Evolutionary conservation across 2,329 filamentous ascomycete species (phyloP), one percentile per base, ranked within the genome.

Genomic region (Fusarium abutilonis): DNA sequence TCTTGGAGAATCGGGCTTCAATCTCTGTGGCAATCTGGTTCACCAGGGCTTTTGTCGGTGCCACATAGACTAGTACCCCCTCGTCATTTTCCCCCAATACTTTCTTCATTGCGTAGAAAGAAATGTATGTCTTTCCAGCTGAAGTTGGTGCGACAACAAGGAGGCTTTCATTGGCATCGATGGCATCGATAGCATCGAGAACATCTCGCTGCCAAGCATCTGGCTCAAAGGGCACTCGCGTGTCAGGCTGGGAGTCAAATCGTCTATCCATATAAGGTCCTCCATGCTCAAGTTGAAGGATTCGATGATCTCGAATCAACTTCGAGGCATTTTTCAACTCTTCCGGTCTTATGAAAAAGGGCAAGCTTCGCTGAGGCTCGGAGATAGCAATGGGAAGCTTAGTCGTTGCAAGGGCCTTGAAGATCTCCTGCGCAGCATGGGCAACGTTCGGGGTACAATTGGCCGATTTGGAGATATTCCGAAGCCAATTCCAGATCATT

Each of bases 1-100:
- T 79, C 74, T 93, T 94, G 0, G 83, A 86, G 70, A 92, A 94
- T 6, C 89, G 83, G 6, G 86, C 90, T 71, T 92, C 86, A 14
- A 93, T 81, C 74, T 93, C 90, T 1, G 90, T 90, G 1, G 89
- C 90, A 63, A 94, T 93, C 73, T 94, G 91, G 71, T 93, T 93
- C 56, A 93, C 90, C 10, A 94, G 79, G 4, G 91, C 90, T 70
- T 94, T 94, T 0, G 90, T 93, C 0, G 91, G 91, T 1, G 90
- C 91, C 6, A 94, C 88, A 64, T 93, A 94, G 1, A 93, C 88
- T 7, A 94, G 75, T 3, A 93, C 82, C 3, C 85, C 87, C 44
- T 92, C 85, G 57, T 93, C 84, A 60, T 85, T 86, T 4, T 82
- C 82, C 69, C 89, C 81, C 9, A 94, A 78, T 1, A 93, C 79